A percentile compares a stretch with the other conserved stretches of the same genome.
phyloP scores from a whole-genome alignment of 2,329 filamentous ascomycete species.

The Xylaria sp. region DNA sequence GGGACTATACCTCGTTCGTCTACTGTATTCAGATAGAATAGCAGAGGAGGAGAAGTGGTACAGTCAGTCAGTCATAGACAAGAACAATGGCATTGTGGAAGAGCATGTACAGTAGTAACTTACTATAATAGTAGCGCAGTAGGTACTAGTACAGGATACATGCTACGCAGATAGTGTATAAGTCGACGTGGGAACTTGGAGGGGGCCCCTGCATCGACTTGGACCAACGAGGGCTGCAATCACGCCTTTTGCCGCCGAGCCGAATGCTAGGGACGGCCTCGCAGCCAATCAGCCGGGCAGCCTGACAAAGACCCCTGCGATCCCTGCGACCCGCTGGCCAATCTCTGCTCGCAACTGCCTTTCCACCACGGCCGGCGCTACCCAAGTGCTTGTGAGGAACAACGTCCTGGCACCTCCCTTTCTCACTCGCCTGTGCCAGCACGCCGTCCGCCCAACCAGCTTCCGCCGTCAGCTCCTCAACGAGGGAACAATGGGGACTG shows the following conservation, averaged over 20 bases:
- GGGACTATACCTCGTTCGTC: background rate
- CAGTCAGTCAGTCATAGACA: background rate
- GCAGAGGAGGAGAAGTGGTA: background rate
- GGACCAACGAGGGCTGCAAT: slow-evolving; percentile 47
- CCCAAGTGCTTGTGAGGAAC: slow-evolving; percentile 49
- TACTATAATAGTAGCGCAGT: background rate
- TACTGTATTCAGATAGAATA: background rate
- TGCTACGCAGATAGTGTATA: background rate
- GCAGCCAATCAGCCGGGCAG: slow-evolving; percentile 47
- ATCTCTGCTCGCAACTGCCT: slow-evolving; percentile 52
- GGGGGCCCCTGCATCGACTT: slow-evolving; percentile 41
- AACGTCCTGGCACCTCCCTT: slow-evolving; percentile 46
- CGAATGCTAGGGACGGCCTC: slow-evolving; percentile 45
- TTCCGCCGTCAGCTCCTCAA: slow-evolving; percentile 39
- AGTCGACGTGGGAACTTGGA: slow-evolving; percentile 22
- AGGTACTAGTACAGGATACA: slow-evolving; percentile 3
- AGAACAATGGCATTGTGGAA: background rate
- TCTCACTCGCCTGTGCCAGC: slow-evolving; percentile 43
- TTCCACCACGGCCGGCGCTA: slow-evolving; percentile 50
- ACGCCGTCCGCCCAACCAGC: slow-evolving; percentile 49
- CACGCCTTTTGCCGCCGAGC: slow-evolving; percentile 51
- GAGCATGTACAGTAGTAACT: background rate
- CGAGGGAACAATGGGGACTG: slow-evolving; percentile 41
- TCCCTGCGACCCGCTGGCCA: slow-evolving; percentile 37
- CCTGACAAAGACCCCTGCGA: slow-evolving; percentile 33